phyloP scores from a whole-genome alignment of 495 filamentous ascomycete species.

The Penicillium pancosmium region DNA sequence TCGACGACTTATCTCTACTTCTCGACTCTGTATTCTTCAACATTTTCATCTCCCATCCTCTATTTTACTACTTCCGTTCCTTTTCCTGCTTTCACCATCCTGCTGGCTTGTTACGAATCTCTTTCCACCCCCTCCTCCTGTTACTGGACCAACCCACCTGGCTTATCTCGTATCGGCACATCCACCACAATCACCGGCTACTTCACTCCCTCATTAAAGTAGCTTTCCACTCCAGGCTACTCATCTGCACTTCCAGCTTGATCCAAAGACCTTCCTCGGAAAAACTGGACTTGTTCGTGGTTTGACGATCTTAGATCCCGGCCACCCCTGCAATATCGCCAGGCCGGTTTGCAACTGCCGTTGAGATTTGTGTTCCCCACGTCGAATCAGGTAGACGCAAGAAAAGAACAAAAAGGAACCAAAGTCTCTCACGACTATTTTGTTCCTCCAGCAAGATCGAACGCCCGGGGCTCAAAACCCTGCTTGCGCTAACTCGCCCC shows the following conservation, averaged over 20 bases:
- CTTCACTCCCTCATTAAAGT: too few relatives aligned
- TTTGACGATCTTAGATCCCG: constrained; percentile 22
- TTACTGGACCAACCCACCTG: constrained; percentile 4
- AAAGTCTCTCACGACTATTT: background rate
- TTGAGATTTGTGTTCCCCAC: constrained; percentile 33
- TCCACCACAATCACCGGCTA: constrained; percentile 4
- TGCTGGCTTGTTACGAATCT: constrained; percentile 11
- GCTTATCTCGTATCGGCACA: constrained; percentile 13
- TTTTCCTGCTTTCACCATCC: constrained; percentile 7
- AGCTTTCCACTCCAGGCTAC: too few relatives aligned
- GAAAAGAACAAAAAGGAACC: constrained; percentile 8
- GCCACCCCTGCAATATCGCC: constrained; percentile 21
- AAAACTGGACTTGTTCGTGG: constrained; percentile 17
- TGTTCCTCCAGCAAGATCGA: background rate
- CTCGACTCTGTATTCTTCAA: constrained; percentile 8
- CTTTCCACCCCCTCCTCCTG: constrained; percentile 3
- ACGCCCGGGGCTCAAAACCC: background rate
- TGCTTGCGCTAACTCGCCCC: background rate
- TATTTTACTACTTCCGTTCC: background rate
- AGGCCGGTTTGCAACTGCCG: constrained; percentile 39
- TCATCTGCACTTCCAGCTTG: constrained; percentile 1
- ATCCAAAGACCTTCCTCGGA: constrained; percentile 17
- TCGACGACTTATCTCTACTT: constrained; percentile 7
- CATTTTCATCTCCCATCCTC: constrained; percentile 7
- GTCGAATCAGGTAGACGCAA: constrained; percentile 14